Evolutionary conservation across 2,329 filamentous ascomycete species (phyloP), one percentile per base, ranked within the genome.

Genomic region (Huntiella abstrusa): DNA sequence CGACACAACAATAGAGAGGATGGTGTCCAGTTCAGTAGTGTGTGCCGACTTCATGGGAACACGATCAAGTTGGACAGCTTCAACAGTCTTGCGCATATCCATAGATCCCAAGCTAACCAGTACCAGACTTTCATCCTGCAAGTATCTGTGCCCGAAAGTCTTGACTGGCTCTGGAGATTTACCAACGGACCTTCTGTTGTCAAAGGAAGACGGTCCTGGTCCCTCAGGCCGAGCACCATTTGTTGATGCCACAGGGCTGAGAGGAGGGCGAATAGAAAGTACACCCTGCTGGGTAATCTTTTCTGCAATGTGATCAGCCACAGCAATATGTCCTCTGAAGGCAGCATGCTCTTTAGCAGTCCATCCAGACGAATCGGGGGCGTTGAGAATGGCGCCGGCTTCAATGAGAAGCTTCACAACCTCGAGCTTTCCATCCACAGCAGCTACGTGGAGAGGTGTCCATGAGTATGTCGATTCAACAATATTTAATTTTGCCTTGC

Each of bases 381-480:
- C 77, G 48, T 79, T 77, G 3, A 85, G 64, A 49, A 92, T 75
- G 0, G 85, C 84, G 1, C 84, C 84, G 16, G 81, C 80, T 42
- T 80, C 73, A 36, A 93, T 72, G 4, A 98, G 68, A 17, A 91
- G 67, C 56, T 86, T 71, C 1, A 83, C 83, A 36, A 94, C 75
- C 0, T 70, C 63, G 8, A 85, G 61, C 52, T 86, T 80, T 0
- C 88, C 88, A 56, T 98, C 87, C 2, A 96, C 88, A 46, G 82
- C 83, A 7, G 88, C 84, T 52, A 94, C 81, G 57, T 94, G 91
- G 10, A 98, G 67, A n/a, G 91, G 84, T 1, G 91, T 95, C 88
- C 91, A 98, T 3, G 80, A 77, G 57, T 92, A 96, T 0, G 81
- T 80, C 46, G 80, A 82, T 57, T 98, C 91, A 0, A 72, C 64